A percentile compares a stretch with the other conserved stretches of the same genome.
These are phyloP conservation scores for Calcarisporium arbuscula DNA, from an alignment of 2,329 filamentous ascomycete genomes.

Conservation along the genomic window DNA sequence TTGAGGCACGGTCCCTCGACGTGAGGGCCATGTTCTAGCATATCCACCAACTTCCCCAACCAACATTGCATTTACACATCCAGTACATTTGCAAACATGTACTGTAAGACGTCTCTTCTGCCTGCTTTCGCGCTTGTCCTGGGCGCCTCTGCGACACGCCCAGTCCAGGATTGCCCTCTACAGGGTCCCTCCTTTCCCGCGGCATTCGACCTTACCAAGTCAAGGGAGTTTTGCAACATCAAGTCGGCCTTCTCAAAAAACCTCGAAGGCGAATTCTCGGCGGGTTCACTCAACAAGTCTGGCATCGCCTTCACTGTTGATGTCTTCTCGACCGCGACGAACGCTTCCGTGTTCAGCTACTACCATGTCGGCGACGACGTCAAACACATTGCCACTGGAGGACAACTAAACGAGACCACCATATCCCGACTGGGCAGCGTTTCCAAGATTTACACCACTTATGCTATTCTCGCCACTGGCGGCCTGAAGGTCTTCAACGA, in stretches of 20 bases:
- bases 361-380: conserved; percentile 12
- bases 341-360: conserved; percentile 17
- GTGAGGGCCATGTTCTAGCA: too few species aligned
- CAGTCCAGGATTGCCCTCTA: conserved; percentile 10
- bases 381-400: conserved; percentile 11
- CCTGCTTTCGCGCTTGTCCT: too few species aligned
- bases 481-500: conserved; percentile 15
- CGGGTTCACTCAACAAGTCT: conserved; percentile 9
- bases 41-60: too few species aligned
- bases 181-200: conserved; percentile 14
- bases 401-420: conserved; percentile 14
- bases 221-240: conserved; percentile 6
- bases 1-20: too few species aligned
- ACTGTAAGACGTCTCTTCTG: too few species aligned
- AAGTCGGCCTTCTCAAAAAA: conserved; percentile 9
- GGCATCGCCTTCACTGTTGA: conserved; percentile 16
- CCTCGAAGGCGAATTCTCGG: conserved; percentile 9
- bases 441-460: conserved; percentile 21
- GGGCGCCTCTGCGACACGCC: too few species aligned
- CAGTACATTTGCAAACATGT: too few species aligned
- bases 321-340: conserved; percentile 18
- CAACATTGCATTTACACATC: too few species aligned
- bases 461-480: conserved; percentile 15
- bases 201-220: conserved; percentile 13
- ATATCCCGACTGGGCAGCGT: conserved; percentile 21